Percentiles rank a stretch among this genome's conserved stretches.
Conservation (phyloP, 2,329 filamentous ascomycete genomes). For the Aspergillus candidus region DNA sequence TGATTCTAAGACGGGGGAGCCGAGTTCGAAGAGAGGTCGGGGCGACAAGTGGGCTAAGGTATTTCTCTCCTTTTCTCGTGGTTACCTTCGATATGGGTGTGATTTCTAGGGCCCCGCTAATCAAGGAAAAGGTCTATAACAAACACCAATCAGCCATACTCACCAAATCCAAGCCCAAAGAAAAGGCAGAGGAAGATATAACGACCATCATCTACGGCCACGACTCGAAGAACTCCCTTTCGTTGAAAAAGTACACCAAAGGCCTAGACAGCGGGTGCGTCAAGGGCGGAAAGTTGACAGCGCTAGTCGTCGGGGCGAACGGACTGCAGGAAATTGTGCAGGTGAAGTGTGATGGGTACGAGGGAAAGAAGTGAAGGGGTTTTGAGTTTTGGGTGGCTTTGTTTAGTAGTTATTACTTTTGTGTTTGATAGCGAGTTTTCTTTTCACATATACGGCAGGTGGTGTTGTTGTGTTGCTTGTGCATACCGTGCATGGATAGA, state of each 20-base stretch:
- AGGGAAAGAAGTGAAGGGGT: slow-evolving; percentile 9
- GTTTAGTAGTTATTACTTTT: not conserved
- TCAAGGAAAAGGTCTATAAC: slow-evolving; percentile 43
- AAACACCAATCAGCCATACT: slow-evolving; percentile 36
- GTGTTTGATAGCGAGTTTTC: too few relatives aligned
- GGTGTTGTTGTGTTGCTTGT: too few relatives aligned
- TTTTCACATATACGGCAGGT: too few relatives aligned
- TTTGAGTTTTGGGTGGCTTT: not conserved
- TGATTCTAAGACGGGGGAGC: slow-evolving; percentile 55
- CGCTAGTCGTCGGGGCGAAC: slow-evolving; percentile 63
- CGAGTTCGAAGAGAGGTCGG: slow-evolving; percentile 41
- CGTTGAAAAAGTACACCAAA: slow-evolving; percentile 64
- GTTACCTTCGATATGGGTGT: not conserved
- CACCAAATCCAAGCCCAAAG: slow-evolving; percentile 14
- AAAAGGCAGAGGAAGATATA: slow-evolving; percentile 16
- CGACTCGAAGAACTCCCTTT: slow-evolving; percentile 67
- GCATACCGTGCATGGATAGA: too few relatives aligned
- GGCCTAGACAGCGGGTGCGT: slow-evolving; percentile 83
- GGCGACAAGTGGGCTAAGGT: slow-evolving; percentile 63
- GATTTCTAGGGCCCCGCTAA: not conserved
- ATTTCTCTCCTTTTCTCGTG: slow-evolving; percentile 4
- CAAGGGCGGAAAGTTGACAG: slow-evolving; percentile 67
- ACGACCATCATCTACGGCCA: slow-evolving; percentile 82
- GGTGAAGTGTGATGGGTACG: slow-evolving; percentile 36
- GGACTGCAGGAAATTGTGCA: slow-evolving; percentile 38